Base-by-base conservation (phyloP, 345 rosid genomes). In the Eucalyptus sp. region DNA sequence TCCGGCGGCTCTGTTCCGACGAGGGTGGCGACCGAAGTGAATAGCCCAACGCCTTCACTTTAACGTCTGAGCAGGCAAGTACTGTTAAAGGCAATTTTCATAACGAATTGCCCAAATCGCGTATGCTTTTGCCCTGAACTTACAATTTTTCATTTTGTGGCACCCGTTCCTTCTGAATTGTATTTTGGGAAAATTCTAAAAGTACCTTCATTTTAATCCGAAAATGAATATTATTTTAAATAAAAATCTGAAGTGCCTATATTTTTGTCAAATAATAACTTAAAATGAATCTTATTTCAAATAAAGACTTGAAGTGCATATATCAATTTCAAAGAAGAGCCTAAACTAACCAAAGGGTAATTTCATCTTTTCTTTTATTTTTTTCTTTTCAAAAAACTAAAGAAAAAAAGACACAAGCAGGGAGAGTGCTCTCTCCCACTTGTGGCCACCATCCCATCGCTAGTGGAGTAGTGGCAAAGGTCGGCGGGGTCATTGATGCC, bases 401-500 rank as follows among this genome's bases (percentile, higher is more conserved):
- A 52, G 10, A 51, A 7, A 18, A 52, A 2, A 17, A 52, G 8
- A 52, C 58, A 52, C 5, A 20, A 52, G 10, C 2, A 0, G 2
- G 58, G 58, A 52, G 58, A 52, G 58, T 52, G 58, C 1, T 52
- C 25, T 24, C 58, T 52, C 25, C 10, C 1, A 1, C 9, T 0
- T 52, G 4, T 52, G 58, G 58, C 58, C 4, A 3, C 58, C 58
- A 52, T 52, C 25, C 58, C 58, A 52, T 52, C 0, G 25, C 58
- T 52, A 52, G 20, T 52, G 24, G 58, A 24, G 58, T 4, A 52
- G 2, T 52, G 58, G 10, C 1, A 1, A 52, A 18, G 54, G 56
- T 18, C 8, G 1, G 56, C 8, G 10, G 9, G 58, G 24, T 52
- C 5, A 0, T 52, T 0, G 1, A 52, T 18, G 58, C 24, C 0